Evolutionary conservation across 2,329 filamentous ascomycete genomes (phyloP), one percentile per base, ranked within the genome.

Genomic region (Epichloe gansuensis): DNA sequence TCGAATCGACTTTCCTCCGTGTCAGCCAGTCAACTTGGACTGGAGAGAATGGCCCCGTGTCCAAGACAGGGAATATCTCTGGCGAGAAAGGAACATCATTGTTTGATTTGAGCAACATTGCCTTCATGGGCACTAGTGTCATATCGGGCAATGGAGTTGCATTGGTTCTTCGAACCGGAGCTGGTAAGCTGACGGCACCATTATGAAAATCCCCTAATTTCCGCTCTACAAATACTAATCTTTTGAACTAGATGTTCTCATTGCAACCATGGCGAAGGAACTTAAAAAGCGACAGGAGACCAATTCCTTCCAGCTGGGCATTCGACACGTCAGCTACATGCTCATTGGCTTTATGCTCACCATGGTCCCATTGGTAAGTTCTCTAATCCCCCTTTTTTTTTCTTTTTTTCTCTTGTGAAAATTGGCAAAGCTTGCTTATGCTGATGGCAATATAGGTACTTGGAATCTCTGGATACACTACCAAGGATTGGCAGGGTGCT

Each of bases 21-120:
- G 53, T 64, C 48, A 61, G 62, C 37, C 61, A 63, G 49, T 64
- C 62, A n/a, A 62, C 60, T 13, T 63, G 61, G 61, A 65, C 61
- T 0, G 63, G 63, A n/a, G 63, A 65, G 50, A 64, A 54, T 48
- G 58, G 57, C 8, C 62, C 63, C 3, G 60, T 60, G 2, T 50
- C 58, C 17, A 65, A 65, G 52, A 42, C 46, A 1, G 47, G 60
- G 1, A 53, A 50, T 13, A 12, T 28, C 2, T 39, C 23, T 11
- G 59, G 57, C 28, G 56, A 58, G 37, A 63, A 62, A 31, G 55
- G 57, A 2, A 49, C 48, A 9, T 54, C 56, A 0, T 50, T 62
- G 5, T 65, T 63, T 31, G 62, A 65, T 46, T 38, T 62, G 6
- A 45, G 45, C 9, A 65, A 62, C 46, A 54, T 65, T 43, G 61